phyloP scores from a whole-genome alignment of 192 early-diverging fungal species.

The Backusella westeae region DNA sequence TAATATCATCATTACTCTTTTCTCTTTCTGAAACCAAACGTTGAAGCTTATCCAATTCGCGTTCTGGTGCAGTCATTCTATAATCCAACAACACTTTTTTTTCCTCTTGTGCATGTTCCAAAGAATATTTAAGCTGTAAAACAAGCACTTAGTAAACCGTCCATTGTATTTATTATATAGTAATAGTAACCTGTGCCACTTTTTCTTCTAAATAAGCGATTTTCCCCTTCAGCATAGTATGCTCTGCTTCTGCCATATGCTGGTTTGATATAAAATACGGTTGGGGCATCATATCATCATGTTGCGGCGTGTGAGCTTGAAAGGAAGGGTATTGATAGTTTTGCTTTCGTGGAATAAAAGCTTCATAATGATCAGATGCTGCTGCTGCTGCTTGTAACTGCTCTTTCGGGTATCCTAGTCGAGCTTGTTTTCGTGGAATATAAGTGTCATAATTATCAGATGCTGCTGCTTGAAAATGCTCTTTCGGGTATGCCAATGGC shows the following conservation, averaged over 20 bases:
- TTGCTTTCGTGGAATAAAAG: background rate
- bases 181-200: background rate
- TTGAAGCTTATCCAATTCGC: background rate
- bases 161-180: too few species aligned
- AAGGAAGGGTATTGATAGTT: background rate
- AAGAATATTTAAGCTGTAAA: background rate
- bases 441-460: too few species aligned
- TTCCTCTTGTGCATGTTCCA: background rate
- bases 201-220: background rate
- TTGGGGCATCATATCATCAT: background rate
- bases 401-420: too few species aligned
- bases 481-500: too few species aligned
- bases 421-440: too few species aligned
- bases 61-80: background rate
- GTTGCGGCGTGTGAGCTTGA: background rate
- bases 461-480: too few species aligned
- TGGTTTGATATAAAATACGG: background rate
- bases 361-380: too few species aligned
- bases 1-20: background rate
- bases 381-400: too few species aligned
- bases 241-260: background rate
- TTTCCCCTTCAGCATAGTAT: background rate
- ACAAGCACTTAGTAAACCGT: background rate
- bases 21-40: background rate
- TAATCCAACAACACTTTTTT: background rate